Base-by-base conservation (phyloP, 1,139 yeast species). In the Pneumocystis canis region DNA sequence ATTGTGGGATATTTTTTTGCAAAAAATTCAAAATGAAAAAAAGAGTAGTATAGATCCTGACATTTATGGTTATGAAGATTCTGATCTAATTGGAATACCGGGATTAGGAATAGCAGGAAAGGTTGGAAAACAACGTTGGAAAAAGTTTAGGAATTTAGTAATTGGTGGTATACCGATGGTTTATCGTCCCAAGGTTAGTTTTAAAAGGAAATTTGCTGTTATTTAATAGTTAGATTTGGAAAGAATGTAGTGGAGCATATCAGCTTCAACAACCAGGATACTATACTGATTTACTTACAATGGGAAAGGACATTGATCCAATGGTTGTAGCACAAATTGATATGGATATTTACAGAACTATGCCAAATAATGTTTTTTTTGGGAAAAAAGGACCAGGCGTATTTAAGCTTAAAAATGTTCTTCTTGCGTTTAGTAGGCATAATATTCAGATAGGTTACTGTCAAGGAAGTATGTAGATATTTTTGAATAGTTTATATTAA, bases 301-400 rank as follows among this genome's bases (percentile, higher is more conserved):
- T 68, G 68, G 33, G 66, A 62, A 2, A 65, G 68, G 5, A 72
- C 18, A 37, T 47, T 28, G 69, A 77, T n/a, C 66, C 67, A 3
- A 75, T 73, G 18, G 77, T 80, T 16, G 73, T 80, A n/a, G 72
- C 75, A 20, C 85, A 82, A 67, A 80, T 82, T 39, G 79, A 81
- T 58, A 72, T 82, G 60, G 86, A 82, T 66, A 70, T 82, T 40
- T 79, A 79, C 65, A 73, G 86, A 35, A 82, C 86, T 0, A 77
- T 82, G 75, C 84, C 84, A 0, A 74, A 78, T 61, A 82, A 82
- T 67, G 78, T 79, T 14, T 81, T 79, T 69, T 82, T 82, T 72
- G 74, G 78, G 5, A 79, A 79, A 58, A 79, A 81, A 11, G 85
- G 85, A 0, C 83, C 84, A 0, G 83, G 83, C 30, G 78, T 78